Conservation (phyloP, 768 basidiomycete genomes). For the Hygrophoropsis aurantiaca region DNA sequence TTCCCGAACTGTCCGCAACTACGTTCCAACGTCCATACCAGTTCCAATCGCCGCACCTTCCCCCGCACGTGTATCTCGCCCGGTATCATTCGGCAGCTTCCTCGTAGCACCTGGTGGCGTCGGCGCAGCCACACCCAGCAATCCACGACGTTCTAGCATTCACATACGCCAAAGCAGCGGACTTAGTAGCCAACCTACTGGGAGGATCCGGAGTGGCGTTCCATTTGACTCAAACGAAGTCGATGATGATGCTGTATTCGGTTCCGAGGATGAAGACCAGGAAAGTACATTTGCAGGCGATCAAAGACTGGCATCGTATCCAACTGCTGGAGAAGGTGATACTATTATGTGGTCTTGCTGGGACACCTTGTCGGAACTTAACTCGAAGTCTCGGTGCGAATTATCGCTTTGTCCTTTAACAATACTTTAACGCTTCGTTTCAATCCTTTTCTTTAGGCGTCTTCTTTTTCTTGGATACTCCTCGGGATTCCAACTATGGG, state of each 20-base stretch:
- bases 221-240: conserved; percentile 14
- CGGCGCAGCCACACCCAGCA: conserved; percentile 7
- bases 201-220: conserved; percentile 3
- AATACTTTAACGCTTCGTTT: conserved; percentile 5
- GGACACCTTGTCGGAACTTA: conserved; percentile 23
- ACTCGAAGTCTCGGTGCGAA: conserved; percentile 18
- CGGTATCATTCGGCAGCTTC: conserved; percentile 47
- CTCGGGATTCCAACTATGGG: conserved; percentile 60
- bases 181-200: conserved; percentile 10
- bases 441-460: conserved; percentile 26
- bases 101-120: conserved; percentile 27
- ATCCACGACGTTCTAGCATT: background rate
- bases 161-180: conserved; percentile 9
- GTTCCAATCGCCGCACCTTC: conserved; percentile 48
- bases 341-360: conserved; percentile 32
- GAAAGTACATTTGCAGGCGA: conserved; percentile 7
- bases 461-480: conserved; percentile 55
- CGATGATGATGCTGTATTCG: conserved; percentile 7
- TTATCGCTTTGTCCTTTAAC: background rate
- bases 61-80: conserved; percentile 49
- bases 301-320: conserved; percentile 22
- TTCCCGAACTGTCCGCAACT: conserved; percentile 52
- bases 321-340: conserved; percentile 30
- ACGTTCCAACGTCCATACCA: conserved; percentile 52
- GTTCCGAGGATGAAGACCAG: conserved; percentile 23